A percentile compares a stretch with the other conserved stretches of the same genome.
These are phyloP conservation scores for Kregervanrija fluxuum DNA, from an alignment of 805 yeast species.

Conservation along the genomic window DNA sequence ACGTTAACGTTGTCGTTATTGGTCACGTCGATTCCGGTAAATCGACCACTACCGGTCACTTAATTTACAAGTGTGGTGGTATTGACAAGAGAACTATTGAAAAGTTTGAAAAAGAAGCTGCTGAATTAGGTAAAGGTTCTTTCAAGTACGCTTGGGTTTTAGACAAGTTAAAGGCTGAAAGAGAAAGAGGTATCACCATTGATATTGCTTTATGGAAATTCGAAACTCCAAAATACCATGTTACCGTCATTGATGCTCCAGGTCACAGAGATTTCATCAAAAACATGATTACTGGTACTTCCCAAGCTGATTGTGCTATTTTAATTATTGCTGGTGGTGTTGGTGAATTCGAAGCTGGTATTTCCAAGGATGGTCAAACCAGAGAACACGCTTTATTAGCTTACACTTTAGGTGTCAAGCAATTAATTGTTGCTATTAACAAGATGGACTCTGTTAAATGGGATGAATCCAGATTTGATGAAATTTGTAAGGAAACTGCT, in stretches of 20 bases:
- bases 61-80: slow-evolving; percentile 99
- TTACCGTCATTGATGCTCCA: slow-evolving; percentile 91
- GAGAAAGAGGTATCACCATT: slow-evolving; percentile 96
- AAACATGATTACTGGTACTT: slow-evolving; percentile 93
- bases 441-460: slow-evolving; percentile 93
- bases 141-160: slow-evolving; percentile 98
- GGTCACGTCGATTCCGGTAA: slow-evolving; percentile 99
- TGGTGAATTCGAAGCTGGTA: slow-evolving; percentile 95
- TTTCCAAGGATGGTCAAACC: slow-evolving; percentile 91
- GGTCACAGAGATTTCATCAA: slow-evolving; percentile 96
- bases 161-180: slow-evolving; percentile 92
- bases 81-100: slow-evolving; percentile 97
- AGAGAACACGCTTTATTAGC: slow-evolving; percentile 92
- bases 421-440: slow-evolving; percentile 85
- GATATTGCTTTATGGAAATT: slow-evolving; percentile 90
- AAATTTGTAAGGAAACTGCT: slow-evolving; percentile 67
- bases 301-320: slow-evolving; percentile 90
- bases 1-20: slow-evolving; percentile 99
- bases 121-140: slow-evolving; percentile 95
- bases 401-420: slow-evolving; percentile 82
- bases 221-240: slow-evolving; percentile 85
- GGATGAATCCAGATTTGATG: slow-evolving; percentile 75
- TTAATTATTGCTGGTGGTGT: slow-evolving; percentile 87
- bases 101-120: slow-evolving; percentile 97
- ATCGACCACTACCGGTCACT: slow-evolving; percentile 99